phyloP scores from a whole-genome alignment of 1,139 yeast species.

The Sugiyamaella novakii region DNA sequence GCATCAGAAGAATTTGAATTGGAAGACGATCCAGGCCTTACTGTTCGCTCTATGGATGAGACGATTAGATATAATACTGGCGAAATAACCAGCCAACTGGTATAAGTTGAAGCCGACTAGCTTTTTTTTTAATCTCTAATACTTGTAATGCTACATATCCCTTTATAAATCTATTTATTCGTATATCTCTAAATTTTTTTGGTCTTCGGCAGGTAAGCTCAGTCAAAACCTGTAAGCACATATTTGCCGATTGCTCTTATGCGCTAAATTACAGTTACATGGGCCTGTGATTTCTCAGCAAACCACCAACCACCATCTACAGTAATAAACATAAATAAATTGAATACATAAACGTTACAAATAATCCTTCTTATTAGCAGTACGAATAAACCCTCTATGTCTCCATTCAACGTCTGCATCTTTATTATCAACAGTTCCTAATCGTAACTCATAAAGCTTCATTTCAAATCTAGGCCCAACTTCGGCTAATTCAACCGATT shows the following conservation, averaged over 20 bases:
- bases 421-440: conserved; percentile 91
- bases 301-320: too few species aligned
- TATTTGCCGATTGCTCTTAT: too few species aligned
- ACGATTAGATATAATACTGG: conserved; percentile 46
- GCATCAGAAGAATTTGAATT: conserved; percentile 15
- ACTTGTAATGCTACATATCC: conserved; percentile 10
- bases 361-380: conserved; percentile 93
- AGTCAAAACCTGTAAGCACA: too few species aligned
- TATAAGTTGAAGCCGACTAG: not conserved
- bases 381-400: conserved; percentile 85
- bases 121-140: not conserved
- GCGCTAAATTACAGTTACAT: too few species aligned
- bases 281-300: too few species aligned
- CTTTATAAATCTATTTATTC: too few species aligned
- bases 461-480: conserved; percentile 98
- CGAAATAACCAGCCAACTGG: conserved; percentile 37
- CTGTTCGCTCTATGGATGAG: conserved; percentile 46
- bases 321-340: too few species aligned
- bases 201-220: too few species aligned
- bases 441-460: conserved; percentile 82
- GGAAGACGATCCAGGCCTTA: conserved; percentile 30
- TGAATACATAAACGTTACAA: too few species aligned
- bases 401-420: conserved; percentile 99
- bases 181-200: too few species aligned
- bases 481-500: conserved; percentile 86